Evolutionary conservation across 257 asterid species (phyloP), one percentile per base, ranked within the genome.

Genomic region (Avicennia marina): DNA sequence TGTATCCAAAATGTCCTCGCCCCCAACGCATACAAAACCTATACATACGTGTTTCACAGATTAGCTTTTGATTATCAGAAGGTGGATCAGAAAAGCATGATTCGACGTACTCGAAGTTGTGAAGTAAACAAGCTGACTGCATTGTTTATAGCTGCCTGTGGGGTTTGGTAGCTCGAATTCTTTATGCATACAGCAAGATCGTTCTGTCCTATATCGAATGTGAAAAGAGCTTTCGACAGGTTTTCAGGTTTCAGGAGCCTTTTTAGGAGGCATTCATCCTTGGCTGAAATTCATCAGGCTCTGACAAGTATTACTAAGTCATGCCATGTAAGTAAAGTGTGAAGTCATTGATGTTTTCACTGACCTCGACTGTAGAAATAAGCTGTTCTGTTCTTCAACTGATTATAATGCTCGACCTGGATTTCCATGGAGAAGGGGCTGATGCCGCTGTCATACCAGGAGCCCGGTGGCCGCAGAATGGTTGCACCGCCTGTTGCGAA

Each of bases 401-500:
- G 96, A 12, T 77, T 58, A 52, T 21, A 83, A 0, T 88, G 94
- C 47, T 70, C 87, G 4, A 83, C 81, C 71, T 85, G 96, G 53
- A 88, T 68, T 2, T 79, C 94, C 7, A 85, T 75, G 53, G 74
- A 50, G 55, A 88, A 82, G 0, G 96, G 95, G 65, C 89, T 82
- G 3, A 64, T 68, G 6, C 85, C 82, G 24, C 55, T 62, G 46
- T 4, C 75, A 25, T 73, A 75, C 93, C 89, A 81, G 7, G 87
- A 69, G 45, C 63, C 80, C 0, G 63, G 63, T 6, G 71, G 76
- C 31, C 81, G 71, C 59, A 47, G 25, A 49, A 83, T 66, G 36
- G 94, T 88, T 11, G 95, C 83, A 17, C 96, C 96, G 7, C 94
- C 91, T 0, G 90, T 80, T n/a, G 96, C 94, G 49, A 88, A 88